Conservation (phyloP, 2,329 filamentous ascomycete genomes). For the Paraphaeosphaeria sporulosa region DNA sequence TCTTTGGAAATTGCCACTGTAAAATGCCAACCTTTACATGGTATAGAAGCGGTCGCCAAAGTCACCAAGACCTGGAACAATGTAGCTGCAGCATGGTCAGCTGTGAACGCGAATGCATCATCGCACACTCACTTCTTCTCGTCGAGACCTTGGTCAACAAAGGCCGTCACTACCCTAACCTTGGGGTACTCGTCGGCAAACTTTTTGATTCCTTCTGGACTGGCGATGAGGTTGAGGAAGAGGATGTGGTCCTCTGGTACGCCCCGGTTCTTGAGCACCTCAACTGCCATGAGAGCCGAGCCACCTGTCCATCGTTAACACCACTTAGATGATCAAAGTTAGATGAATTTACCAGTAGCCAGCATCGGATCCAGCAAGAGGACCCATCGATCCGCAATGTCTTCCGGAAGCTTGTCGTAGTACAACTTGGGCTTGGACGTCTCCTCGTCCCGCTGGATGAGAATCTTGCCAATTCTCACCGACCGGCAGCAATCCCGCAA, state of each 20-base stretch:
- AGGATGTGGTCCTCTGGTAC: constrained; percentile 95
- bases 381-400: constrained; percentile 93
- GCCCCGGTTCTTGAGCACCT: constrained; percentile 86
- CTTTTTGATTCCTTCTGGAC: constrained; percentile 86
- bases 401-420: constrained; percentile 95
- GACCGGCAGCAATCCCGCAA: constrained; percentile 95
- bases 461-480: constrained; percentile 97
- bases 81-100: constrained; percentile 71
- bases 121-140: constrained; percentile 85
- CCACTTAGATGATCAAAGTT: neutral
- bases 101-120: neutral
- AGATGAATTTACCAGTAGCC: constrained; percentile 75
- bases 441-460: constrained; percentile 97
- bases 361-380: constrained; percentile 98
- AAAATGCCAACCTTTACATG: constrained; percentile 60
- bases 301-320: constrained; percentile 67
- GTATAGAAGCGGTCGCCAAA: constrained; percentile 98
- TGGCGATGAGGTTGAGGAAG: constrained; percentile 97
- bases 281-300: constrained; percentile 95
- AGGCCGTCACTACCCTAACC: constrained; percentile 90
- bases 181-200: constrained; percentile 91
- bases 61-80: constrained; percentile 90
- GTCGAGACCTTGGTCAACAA: constrained; percentile 94
- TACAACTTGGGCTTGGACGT: constrained; percentile 91
- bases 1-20: neutral